Percentiles rank a stretch among this genome's conserved stretches.
Evolutionary conservation across 495 filamentous ascomycete genomes (phyloP).

Genomic region (Talaromyces adpressus): DNA sequence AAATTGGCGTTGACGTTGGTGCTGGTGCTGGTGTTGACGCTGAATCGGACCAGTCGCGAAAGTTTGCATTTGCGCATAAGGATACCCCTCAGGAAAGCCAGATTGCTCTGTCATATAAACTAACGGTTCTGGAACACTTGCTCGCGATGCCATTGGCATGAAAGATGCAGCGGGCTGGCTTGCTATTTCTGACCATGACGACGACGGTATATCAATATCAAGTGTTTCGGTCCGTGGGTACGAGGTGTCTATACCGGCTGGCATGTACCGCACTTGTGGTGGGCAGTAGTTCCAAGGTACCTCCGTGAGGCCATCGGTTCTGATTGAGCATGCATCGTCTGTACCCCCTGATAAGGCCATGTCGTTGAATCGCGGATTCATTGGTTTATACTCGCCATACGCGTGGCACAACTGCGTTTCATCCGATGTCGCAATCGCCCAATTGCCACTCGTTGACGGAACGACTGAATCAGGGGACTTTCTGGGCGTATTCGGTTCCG

Average conservation of each 20-base stretch:
- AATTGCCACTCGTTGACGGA: background rate
- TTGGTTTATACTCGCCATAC: background rate
- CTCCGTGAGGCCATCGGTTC: background rate
- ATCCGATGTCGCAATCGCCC: background rate
- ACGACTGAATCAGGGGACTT: background rate
- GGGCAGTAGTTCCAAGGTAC: background rate
- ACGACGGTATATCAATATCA: background rate
- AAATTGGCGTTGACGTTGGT: background rate
- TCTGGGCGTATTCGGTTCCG: conserved; percentile 1
- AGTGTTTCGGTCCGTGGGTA: background rate
- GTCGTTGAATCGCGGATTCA: background rate
- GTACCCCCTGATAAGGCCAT: background rate
- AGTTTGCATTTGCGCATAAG: background rate
- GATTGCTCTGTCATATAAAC: background rate
- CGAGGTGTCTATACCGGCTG: background rate
- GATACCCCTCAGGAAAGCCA: background rate
- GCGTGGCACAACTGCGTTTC: background rate
- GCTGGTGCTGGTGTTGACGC: background rate
- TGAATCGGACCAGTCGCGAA: background rate
- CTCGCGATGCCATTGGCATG: background rate
- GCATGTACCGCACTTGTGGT: background rate
- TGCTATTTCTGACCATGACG: background rate
- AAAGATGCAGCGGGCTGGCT: background rate
- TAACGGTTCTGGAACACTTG: background rate
- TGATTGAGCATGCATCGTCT: background rate